Base-by-base conservation (phyloP, 257 asterid genomes). In the Ocimum tenuiflorum region DNA sequence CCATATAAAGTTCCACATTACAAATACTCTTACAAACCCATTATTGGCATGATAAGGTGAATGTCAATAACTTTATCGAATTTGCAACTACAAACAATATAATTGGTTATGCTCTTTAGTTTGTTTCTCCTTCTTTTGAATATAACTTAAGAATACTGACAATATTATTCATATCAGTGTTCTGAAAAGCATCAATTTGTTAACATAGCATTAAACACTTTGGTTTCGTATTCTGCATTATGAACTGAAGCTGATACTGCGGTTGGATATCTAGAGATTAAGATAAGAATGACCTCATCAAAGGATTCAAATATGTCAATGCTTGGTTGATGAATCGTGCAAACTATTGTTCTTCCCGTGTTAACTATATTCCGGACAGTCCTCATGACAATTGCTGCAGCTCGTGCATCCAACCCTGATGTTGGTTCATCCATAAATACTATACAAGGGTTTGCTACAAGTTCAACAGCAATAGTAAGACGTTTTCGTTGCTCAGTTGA, bases 361-460 rank as follows among this genome's bases (percentile, higher is more conserved):
- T 91, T 86, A 38, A 91, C 98, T 18, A 91, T 86, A 79, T 91
- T 91, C 73, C 97, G 81, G 75, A 91, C 97, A 27, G 97, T 91
- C 81, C 97, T 83, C 97, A 91, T 91, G 75, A 91, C 98, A 69
- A 91, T 91, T 63, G 98, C 98, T 24, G 98, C 98, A 73, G 98
- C 76, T 76, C 98, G 86, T 46, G 98, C 98, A 73, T 91, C 98
- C 83, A 91, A 82, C 41, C 98, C 98, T 45, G 98, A 88, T 20
- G 97, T 91, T 64, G 97, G 97, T 74, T 91, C 96, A 75, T 91
- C 97, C 97, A 91, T 91, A 72, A 91, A 91, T 23, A 91, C 91
- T 58, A 91, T 83, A 22, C 96, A 91, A 61, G 97, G 97, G 74
- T 91, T 91, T 42, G 97, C 94, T 46, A 91, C 97, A 53, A 91